Conservation (phyloP, 129 eudicot species). For the Arctium minus region DNA sequence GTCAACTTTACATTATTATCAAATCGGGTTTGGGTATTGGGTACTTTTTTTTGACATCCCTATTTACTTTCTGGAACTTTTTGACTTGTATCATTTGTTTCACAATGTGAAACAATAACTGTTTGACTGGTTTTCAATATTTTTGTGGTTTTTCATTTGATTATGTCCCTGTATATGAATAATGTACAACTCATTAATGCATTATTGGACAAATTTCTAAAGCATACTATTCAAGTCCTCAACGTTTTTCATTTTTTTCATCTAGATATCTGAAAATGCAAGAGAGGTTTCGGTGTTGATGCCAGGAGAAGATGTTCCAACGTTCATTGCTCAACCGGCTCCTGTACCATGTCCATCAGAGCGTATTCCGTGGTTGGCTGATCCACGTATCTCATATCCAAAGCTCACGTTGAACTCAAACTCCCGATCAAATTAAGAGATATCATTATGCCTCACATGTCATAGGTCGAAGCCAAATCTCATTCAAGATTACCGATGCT, state of each 20-base stretch:
- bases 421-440: slow-evolving; percentile 21
- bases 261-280: slow-evolving; percentile 54
- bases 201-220: too few species aligned
- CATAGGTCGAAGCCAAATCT: slow-evolving; percentile 7
- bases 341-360: slow-evolving; percentile 75
- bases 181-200: background rate
- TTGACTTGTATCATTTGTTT: background rate
- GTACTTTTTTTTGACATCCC: too few species aligned
- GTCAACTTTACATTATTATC: too few species aligned
- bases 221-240: background rate
- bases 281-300: slow-evolving; percentile 77
- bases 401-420: slow-evolving; percentile 25
- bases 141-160: background rate
- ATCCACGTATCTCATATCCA: slow-evolving; percentile 17
- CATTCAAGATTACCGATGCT: background rate
- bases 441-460: background rate
- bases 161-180: background rate
- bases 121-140: too few species aligned
- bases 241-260: background rate
- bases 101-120: background rate
- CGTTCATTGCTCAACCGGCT: slow-evolving; percentile 88
- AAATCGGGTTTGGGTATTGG: too few species aligned
- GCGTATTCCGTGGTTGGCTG: slow-evolving; percentile 62
- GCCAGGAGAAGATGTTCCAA: slow-evolving; percentile 86
- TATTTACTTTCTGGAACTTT: too few species aligned